Conservation (phyloP, 768 basidiomycete species). For the Rubroboletus satanas region DNA sequence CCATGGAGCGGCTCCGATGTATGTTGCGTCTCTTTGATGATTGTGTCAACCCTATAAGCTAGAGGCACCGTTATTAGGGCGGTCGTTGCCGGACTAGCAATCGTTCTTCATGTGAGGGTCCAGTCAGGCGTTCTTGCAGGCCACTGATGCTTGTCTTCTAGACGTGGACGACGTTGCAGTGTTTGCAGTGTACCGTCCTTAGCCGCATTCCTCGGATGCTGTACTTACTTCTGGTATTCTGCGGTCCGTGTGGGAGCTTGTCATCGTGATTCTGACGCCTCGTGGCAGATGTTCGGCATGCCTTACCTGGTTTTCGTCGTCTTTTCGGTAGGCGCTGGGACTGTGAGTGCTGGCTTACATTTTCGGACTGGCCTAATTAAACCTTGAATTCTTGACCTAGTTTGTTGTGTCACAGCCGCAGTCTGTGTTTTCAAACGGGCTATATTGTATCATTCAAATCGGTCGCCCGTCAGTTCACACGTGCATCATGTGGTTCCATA, state of each 20-base stretch:
- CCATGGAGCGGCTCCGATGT: conserved; percentile 54
- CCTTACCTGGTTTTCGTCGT: conserved; percentile 42
- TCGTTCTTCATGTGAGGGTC: conserved; percentile 39
- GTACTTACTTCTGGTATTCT: conserved; percentile 24
- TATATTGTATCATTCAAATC: conserved; percentile 46
- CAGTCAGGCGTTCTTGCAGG: not conserved
- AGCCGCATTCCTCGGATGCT: conserved; percentile 25
- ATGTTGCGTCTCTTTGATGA: conserved; percentile 14
- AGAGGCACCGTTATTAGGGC: conserved; percentile 32
- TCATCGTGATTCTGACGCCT: conserved; percentile 9
- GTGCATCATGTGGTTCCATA: conserved; percentile 1
- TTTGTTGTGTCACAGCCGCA: conserved; percentile 13
- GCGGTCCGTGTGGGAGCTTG: not conserved
- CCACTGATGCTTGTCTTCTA: conserved; percentile 17
- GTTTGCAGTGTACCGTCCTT: conserved; percentile 14
- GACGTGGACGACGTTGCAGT: conserved; percentile 37
- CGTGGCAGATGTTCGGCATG: conserved; percentile 32
- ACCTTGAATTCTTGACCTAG: conserved; percentile 14
- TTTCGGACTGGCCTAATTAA: conserved; percentile 12
- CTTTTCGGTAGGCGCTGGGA: conserved; percentile 37
- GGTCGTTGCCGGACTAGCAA: conserved; percentile 36
- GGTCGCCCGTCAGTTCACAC: conserved; percentile 35
- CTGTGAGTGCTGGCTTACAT: conserved; percentile 31
- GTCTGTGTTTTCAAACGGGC: conserved; percentile 35
- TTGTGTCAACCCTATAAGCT: not conserved